phyloP scores from a whole-genome alignment of 2,329 filamentous ascomycete species.

The Beauveria australis region DNA sequence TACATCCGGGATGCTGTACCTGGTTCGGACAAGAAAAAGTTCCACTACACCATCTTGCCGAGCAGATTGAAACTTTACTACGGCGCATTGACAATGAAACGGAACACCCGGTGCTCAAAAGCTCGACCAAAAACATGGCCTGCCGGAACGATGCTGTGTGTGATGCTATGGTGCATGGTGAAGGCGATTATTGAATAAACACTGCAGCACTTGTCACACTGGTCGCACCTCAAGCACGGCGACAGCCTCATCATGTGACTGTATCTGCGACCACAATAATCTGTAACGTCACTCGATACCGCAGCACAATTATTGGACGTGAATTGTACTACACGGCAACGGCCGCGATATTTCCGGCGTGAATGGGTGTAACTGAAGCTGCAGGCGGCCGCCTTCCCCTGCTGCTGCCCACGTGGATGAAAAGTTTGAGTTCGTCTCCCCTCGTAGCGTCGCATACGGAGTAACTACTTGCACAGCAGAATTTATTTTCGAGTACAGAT shows the following conservation, averaged over 20 bases:
- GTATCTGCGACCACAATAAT: neutral
- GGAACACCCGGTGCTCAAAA: neutral
- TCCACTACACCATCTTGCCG: conserved; percentile 1
- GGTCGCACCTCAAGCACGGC: neutral
- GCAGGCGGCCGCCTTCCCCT: neutral
- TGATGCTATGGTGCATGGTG: neutral
- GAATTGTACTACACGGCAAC: neutral
- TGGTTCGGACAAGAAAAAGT: neutral
- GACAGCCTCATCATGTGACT: neutral
- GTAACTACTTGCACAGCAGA: neutral
- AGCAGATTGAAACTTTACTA: neutral
- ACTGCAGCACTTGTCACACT: neutral
- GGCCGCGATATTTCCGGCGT: neutral
- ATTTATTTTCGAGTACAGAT: neutral
- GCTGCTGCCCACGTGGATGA: conserved; percentile 4
- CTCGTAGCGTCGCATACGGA: neutral
- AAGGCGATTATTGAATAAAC: neutral
- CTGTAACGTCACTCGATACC: neutral
- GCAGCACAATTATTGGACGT: neutral
- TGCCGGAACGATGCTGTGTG: neutral
- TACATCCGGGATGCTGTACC: neutral
- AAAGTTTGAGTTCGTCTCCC: neutral
- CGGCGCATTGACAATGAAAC: neutral
- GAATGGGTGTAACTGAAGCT: neutral
- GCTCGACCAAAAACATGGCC: neutral